phyloP scores from a whole-genome alignment of 1,284 basidiomycete genomes.

The Trichosporon sp. region DNA sequence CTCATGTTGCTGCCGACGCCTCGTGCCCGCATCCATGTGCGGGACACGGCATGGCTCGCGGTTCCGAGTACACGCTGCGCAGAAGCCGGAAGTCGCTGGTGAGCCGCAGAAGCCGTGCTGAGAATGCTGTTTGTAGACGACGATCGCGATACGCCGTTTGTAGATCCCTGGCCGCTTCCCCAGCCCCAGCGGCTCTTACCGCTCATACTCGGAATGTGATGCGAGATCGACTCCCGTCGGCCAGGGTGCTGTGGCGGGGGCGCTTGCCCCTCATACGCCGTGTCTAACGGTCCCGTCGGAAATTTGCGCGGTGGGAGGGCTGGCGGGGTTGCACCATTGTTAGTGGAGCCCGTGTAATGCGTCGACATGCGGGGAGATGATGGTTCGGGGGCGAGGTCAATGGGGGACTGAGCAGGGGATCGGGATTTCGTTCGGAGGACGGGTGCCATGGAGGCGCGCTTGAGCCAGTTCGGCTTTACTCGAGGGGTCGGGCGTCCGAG shows the following conservation, averaged over 20 bases:
- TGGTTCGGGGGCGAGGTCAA: slow-evolving; percentile 23
- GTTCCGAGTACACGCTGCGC: slow-evolving; percentile 36
- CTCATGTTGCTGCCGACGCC: slow-evolving; percentile 40
- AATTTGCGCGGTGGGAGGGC: slow-evolving; percentile 32
- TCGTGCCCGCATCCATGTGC: slow-evolving; percentile 39
- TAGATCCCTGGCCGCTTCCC: slow-evolving; percentile 3
- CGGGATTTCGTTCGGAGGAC: slow-evolving; percentile 33
- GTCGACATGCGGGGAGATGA: slow-evolving; percentile 18
- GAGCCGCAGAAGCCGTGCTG: slow-evolving; percentile 16
- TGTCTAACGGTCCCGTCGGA: slow-evolving; percentile 23
- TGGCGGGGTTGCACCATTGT: slow-evolving; percentile 22
- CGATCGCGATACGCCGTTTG: slow-evolving; percentile 27
- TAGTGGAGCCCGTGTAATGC: not conserved
- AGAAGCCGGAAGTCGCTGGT: slow-evolving; percentile 31
- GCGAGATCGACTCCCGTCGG: slow-evolving; percentile 24
- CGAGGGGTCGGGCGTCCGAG: slow-evolving; percentile 25
- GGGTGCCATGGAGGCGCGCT: slow-evolving; percentile 33
- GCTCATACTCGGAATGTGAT: slow-evolving; percentile 30
- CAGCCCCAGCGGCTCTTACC: slow-evolving; percentile 34
- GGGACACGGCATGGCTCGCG: slow-evolving; percentile 40
- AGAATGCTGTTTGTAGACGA: slow-evolving; percentile 33
- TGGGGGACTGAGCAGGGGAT: slow-evolving; percentile 24
- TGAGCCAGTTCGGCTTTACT: slow-evolving; percentile 39
- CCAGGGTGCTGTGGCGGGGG: slow-evolving; percentile 22
- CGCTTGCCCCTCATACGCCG: slow-evolving; percentile 17